Conservation (phyloP, 495 filamentous ascomycete genomes). For the Hypomontagnella submonticulosa region DNA sequence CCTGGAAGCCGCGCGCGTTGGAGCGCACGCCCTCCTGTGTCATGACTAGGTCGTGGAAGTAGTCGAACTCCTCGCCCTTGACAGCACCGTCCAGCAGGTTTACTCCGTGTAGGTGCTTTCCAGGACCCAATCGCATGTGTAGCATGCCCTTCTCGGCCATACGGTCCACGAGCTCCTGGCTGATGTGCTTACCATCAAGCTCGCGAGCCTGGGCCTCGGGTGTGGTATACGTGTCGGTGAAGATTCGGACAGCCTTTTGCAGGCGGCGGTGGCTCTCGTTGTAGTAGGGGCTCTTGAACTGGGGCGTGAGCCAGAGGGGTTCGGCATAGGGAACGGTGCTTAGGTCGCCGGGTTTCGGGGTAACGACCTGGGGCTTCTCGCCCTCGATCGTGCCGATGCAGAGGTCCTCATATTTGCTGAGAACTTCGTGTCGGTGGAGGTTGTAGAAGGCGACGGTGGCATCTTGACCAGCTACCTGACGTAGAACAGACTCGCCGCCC, state of each 20-base stretch:
- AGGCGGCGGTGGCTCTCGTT: constrained; percentile 77
- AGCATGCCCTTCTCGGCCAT: constrained; percentile 80
- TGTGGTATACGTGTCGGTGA: constrained; percentile 74
- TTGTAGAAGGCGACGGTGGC: constrained; percentile 92
- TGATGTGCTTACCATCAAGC: constrained; percentile 76
- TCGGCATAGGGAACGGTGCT: constrained; percentile 84
- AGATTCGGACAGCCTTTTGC: constrained; percentile 77
- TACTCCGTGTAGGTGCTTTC: constrained; percentile 80
- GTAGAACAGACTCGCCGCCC: constrained; percentile 82
- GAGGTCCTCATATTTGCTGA: constrained; percentile 77
- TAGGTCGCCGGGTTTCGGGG: constrained; percentile 75
- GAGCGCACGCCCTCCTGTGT: constrained; percentile 77
- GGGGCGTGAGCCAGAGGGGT: constrained; percentile 80
- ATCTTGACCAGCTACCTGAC: constrained; percentile 86
- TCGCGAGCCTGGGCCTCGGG: constrained; percentile 86
- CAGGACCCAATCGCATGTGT: constrained; percentile 86
- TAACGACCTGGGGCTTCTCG: constrained; percentile 78
- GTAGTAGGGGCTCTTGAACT: constrained; percentile 86
- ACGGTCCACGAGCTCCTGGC: constrained; percentile 78
- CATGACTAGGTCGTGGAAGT: constrained; percentile 84
- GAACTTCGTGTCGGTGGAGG: constrained; percentile 91
- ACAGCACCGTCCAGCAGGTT: constrained; percentile 75
- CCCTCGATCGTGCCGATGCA: constrained; percentile 79
- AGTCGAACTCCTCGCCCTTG: constrained; percentile 84
- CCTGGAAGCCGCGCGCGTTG: constrained; percentile 74